phyloP scores from a whole-genome alignment of 306 rosid species.

The Prunus dulcis region DNA sequence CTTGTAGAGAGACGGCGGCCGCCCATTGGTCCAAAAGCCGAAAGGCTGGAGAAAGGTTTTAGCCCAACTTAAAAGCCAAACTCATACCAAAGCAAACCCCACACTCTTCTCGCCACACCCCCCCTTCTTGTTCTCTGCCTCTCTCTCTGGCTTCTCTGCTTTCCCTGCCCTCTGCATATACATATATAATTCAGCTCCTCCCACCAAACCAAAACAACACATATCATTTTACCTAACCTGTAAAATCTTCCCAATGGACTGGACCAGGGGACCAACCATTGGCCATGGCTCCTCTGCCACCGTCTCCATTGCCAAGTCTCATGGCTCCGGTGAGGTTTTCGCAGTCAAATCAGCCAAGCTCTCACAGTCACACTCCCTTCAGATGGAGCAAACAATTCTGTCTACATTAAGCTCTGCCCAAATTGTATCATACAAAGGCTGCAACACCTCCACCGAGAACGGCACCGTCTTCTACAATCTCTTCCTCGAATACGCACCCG shows the following conservation, averaged over 20 bases:
- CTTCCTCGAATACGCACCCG: slow-evolving; percentile 67
- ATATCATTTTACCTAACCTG: not conserved
- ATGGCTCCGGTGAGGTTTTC: slow-evolving; percentile 29
- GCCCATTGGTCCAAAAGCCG: slow-evolving; percentile 42
- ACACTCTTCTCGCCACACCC: not conserved
- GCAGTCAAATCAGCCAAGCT: slow-evolving; percentile 69
- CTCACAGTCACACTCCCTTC: slow-evolving; percentile 42
- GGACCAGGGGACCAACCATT: slow-evolving; percentile 60
- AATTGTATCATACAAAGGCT: slow-evolving; percentile 57
- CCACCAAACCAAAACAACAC: not conserved
- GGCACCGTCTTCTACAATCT: slow-evolving; percentile 54
- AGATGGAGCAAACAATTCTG: slow-evolving; percentile 53
- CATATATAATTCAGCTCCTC: too few species aligned
- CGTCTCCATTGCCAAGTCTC: slow-evolving; percentile 44
- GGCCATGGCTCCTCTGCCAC: slow-evolving; percentile 87
- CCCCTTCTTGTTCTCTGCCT: not conserved
- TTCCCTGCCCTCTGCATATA: too few species aligned
- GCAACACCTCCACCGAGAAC: slow-evolving; percentile 50
- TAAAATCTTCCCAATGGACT: slow-evolving; percentile 41
- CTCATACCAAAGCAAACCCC: slow-evolving; percentile 18
- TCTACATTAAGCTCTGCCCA: slow-evolving; percentile 46
- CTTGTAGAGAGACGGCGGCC: slow-evolving; percentile 49
- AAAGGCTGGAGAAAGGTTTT: slow-evolving; percentile 16
- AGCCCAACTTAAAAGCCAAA: slow-evolving; percentile 21
- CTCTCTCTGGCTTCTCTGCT: too few species aligned